Conservation (phyloP, 139 green algal species). For the Zygnema circumcarinatum region DNA sequence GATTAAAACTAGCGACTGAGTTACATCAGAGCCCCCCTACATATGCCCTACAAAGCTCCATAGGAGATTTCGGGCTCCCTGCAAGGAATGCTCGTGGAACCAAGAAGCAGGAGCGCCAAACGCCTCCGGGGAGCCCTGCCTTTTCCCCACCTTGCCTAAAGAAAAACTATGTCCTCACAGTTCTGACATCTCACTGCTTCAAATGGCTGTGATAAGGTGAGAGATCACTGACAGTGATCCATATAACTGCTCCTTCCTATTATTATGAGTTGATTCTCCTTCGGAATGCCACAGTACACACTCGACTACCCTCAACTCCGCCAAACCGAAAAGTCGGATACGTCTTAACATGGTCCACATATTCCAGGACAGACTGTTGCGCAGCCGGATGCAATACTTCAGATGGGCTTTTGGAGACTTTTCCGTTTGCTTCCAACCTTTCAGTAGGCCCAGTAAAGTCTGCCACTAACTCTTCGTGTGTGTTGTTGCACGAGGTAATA, state of each 20-base stretch:
- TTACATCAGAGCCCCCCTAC: too few species aligned
- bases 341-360: conserved; percentile 60
- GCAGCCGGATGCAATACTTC: not conserved
- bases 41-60: too few species aligned
- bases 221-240: too few species aligned
- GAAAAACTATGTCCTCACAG: too few species aligned
- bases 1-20: too few species aligned
- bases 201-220: too few species aligned
- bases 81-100: too few species aligned
- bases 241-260: not conserved
- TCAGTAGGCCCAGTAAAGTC: conserved; percentile 31
- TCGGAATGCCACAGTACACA: conserved; percentile 63
- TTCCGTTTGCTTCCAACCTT: conserved; percentile 35
- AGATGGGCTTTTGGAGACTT: not conserved
- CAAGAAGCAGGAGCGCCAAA: too few species aligned
- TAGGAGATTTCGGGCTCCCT: too few species aligned
- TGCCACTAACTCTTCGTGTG: conserved; percentile 57
- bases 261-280: not conserved
- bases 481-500: conserved; percentile 70
- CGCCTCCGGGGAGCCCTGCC: too few species aligned
- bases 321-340: conserved; percentile 65
- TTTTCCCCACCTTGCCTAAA: too few species aligned
- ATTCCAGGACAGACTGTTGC: conserved; percentile 7
- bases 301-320: conserved; percentile 59
- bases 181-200: too few species aligned